phyloP scores from a whole-genome alignment of 1,284 basidiomycete species.

The Cryptococcus sp. region DNA sequence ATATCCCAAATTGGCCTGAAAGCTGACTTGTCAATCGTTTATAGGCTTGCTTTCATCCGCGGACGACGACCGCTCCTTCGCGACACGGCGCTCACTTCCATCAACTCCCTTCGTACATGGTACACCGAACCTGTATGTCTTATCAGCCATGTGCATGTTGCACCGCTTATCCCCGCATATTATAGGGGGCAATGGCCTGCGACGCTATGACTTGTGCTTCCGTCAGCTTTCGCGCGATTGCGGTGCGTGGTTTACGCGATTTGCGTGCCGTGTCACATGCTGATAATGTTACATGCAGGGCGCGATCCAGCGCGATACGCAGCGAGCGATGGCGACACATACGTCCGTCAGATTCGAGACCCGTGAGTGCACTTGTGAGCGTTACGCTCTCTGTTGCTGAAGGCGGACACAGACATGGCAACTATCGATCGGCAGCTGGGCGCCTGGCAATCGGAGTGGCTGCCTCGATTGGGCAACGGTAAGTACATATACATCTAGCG shows the following conservation, averaged over 20 bases:
- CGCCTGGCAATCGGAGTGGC: slow-evolving; percentile 13
- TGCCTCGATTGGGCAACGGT: slow-evolving; percentile 3
- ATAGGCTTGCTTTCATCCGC: slow-evolving; percentile 19
- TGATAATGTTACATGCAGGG: neutral
- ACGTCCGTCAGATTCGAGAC: slow-evolving; percentile 6
- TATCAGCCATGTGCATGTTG: neutral
- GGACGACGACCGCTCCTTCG: slow-evolving; percentile 13
- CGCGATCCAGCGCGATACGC: slow-evolving; percentile 7
- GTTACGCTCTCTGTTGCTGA: neutral
- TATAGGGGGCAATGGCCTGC: slow-evolving; percentile 10
- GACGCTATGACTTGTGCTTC: slow-evolving; percentile 17
- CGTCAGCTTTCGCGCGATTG: slow-evolving; percentile 2
- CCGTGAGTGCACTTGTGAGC: slow-evolving; percentile 3
- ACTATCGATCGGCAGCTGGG: slow-evolving; percentile 10
- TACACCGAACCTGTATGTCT: slow-evolving; percentile 12
- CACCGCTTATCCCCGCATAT: neutral
- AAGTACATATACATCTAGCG: neutral
- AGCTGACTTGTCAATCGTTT: too few species aligned
- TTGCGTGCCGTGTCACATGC: neutral
- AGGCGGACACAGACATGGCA: neutral
- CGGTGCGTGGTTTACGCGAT: slow-evolving; percentile 2
- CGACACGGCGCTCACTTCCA: slow-evolving; percentile 8
- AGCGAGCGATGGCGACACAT: slow-evolving; percentile 12
- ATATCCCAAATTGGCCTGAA: neutral
- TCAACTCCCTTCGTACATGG: slow-evolving; percentile 7